Conservation (phyloP, 805 yeast species). For the Scheffersomyces lignosus region DNA sequence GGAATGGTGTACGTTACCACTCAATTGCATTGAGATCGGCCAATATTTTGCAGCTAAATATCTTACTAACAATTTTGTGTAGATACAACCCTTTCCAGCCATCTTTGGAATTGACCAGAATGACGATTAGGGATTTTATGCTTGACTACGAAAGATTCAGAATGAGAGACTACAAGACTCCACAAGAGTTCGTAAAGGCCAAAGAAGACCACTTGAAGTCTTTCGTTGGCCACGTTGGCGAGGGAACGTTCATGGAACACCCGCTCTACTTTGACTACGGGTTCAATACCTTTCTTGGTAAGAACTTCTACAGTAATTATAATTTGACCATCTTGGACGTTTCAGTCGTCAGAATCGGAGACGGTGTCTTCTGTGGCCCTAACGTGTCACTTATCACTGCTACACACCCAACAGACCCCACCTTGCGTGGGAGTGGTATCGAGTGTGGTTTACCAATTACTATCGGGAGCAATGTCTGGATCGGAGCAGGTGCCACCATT, state of each 20-base stretch:
- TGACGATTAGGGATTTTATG: background rate
- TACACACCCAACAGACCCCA: constrained; percentile 59
- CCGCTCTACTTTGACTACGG: constrained; percentile 71
- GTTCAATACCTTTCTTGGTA: constrained; percentile 56
- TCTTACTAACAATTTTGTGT: background rate
- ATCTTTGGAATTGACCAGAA: background rate
- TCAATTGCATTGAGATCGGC: too few species aligned
- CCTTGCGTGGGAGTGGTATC: constrained; percentile 38
- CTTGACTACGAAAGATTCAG: background rate
- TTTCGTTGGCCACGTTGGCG: constrained; percentile 51
- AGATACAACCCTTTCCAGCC: background rate
- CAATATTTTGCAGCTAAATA: too few species aligned
- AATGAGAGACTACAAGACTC: background rate
- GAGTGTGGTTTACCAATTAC: constrained; percentile 59
- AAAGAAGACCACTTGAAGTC: constrained; percentile 26
- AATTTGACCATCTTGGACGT: constrained; percentile 57
- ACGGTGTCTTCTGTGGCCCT: constrained; percentile 62
- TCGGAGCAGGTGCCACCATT: constrained; percentile 56
- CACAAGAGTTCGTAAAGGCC: background rate
- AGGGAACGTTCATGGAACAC: constrained; percentile 48
- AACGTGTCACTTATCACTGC: constrained; percentile 60
- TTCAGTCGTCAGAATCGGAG: constrained; percentile 60
- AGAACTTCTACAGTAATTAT: constrained; percentile 60
- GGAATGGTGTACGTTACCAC: constrained; percentile 11
- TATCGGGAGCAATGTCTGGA: constrained; percentile 69